Evolutionary conservation across 1,284 basidiomycete species (phyloP).

Genomic region (Singerocomus inundabilis): DNA sequence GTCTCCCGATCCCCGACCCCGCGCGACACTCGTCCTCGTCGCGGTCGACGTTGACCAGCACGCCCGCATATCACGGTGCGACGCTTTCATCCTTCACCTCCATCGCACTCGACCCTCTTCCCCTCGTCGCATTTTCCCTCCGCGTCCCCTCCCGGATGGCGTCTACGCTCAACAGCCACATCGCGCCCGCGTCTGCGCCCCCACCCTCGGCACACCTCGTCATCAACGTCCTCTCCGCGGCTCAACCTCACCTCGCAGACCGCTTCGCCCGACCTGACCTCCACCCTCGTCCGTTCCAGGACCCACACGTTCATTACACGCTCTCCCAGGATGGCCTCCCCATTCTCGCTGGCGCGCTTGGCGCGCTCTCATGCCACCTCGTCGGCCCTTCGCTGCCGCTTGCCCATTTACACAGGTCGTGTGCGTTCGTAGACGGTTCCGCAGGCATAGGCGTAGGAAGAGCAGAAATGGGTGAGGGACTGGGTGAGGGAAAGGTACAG

Average conservation of each 20-base stretch:
- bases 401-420: conserved; percentile 34
- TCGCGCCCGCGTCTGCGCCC: conserved; percentile 51
- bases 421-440: conserved; percentile 21
- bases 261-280: conserved; percentile 65
- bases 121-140: conserved; percentile 84
- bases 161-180: conserved; percentile 46
- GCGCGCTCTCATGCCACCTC: conserved; percentile 57
- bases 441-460: too few relatives aligned
- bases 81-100: conserved; percentile 91
- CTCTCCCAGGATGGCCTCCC: conserved; percentile 54
- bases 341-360: conserved; percentile 52
- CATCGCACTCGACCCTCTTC: conserved; percentile 84
- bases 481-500: conserved; percentile 9
- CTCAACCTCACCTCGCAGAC: conserved; percentile 54
- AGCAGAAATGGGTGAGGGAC: neutral
- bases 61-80: conserved; percentile 68
- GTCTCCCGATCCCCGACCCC: conserved; percentile 38
- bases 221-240: conserved; percentile 65
- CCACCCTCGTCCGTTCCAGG: conserved; percentile 48
- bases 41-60: too few relatives aligned
- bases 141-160: conserved; percentile 89
- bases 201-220: conserved; percentile 48
- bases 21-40: neutral
- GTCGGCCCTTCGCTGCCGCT: conserved; percentile 42
- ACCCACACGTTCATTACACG: conserved; percentile 29